A percentile compares a stretch with the other conserved stretches of the same genome.
Conservation (phyloP, 805 yeast genomes). For the Saccharomycopsis fibuligera region DNA sequence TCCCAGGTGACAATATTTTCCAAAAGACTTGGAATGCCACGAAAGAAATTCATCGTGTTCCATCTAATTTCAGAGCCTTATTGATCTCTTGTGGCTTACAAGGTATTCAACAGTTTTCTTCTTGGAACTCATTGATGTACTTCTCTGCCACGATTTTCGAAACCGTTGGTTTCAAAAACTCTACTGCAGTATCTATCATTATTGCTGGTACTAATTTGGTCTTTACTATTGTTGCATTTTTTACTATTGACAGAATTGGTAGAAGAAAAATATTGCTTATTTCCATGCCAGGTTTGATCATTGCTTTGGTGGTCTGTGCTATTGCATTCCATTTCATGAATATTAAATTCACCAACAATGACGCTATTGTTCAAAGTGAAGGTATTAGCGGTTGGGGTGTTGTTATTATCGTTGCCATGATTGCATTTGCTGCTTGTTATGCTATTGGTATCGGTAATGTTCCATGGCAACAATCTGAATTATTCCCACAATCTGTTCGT, state of each 20-base stretch:
- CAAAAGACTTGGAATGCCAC: slow-evolving; percentile 54
- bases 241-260: slow-evolving; percentile 82
- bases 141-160: slow-evolving; percentile 89
- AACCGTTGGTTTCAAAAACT: slow-evolving; percentile 78
- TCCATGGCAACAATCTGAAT: slow-evolving; percentile 97
- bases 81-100: slow-evolving; percentile 89
- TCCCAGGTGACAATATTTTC: slow-evolving; percentile 43
- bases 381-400: slow-evolving; percentile 77
- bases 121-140: slow-evolving; percentile 94
- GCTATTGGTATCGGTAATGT: slow-evolving; percentile 96
- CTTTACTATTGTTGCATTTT: slow-evolving; percentile 79
- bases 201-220: slow-evolving; percentile 92
- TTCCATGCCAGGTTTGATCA: slow-evolving; percentile 83
- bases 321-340: slow-evolving; percentile 86
- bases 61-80: slow-evolving; percentile 83
- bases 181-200: slow-evolving; percentile 92
- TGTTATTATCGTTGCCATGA: slow-evolving; percentile 79
- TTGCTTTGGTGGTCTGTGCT: slow-evolving; percentile 72
- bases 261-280: slow-evolving; percentile 73
- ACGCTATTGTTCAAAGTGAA: slow-evolving; percentile 34
- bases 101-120: slow-evolving; percentile 94
- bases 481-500: slow-evolving; percentile 90
- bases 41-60: slow-evolving; percentile 55
- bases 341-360: slow-evolving; percentile 45
- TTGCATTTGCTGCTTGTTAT: slow-evolving; percentile 79